phyloP scores from a whole-genome alignment of 2,329 filamentous ascomycete species.

The Aureobasidium namibiae region DNA sequence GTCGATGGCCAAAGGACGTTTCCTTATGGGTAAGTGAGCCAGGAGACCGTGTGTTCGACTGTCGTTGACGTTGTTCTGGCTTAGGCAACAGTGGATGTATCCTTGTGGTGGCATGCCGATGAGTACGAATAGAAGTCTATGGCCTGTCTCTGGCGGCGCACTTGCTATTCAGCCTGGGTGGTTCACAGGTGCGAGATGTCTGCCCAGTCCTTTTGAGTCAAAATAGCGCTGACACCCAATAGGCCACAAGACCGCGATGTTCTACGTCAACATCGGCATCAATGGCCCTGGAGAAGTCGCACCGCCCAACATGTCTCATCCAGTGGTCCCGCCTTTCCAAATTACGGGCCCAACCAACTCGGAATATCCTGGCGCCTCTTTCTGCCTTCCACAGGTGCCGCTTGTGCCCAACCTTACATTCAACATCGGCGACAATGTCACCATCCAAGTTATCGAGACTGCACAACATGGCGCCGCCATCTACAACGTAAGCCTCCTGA shows the following conservation, averaged over 20 bases:
- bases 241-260: slow-evolving; percentile 66
- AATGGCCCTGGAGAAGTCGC: slow-evolving; percentile 39
- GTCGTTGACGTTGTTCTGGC: background rate
- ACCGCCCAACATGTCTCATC: slow-evolving; percentile 78
- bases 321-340: slow-evolving; percentile 73
- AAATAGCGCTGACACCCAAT: background rate
- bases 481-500: slow-evolving; percentile 56
- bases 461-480: slow-evolving; percentile 77
- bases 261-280: slow-evolving; percentile 88
- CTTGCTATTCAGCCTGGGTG: slow-evolving; percentile 87
- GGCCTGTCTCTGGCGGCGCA: slow-evolving; percentile 83
- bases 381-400: slow-evolving; percentile 85
- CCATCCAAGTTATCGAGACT: slow-evolving; percentile 78
- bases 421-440: slow-evolving; percentile 76
- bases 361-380: slow-evolving; percentile 59
- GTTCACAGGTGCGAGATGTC: slow-evolving; percentile 55
- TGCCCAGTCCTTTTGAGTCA: background rate
- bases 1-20: slow-evolving; percentile 44
- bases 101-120: slow-evolving; percentile 79
- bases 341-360: slow-evolving; percentile 73
- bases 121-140: slow-evolving; percentile 71
- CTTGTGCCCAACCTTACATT: slow-evolving; percentile 64
- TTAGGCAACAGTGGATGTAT: slow-evolving; percentile 85
- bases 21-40: slow-evolving; percentile 57
- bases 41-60: no score